Percentiles rank a stretch among this genome's conserved stretches.
phyloP scores from a whole-genome alignment of 768 basidiomycete species.

The Tricholomella constricta region DNA sequence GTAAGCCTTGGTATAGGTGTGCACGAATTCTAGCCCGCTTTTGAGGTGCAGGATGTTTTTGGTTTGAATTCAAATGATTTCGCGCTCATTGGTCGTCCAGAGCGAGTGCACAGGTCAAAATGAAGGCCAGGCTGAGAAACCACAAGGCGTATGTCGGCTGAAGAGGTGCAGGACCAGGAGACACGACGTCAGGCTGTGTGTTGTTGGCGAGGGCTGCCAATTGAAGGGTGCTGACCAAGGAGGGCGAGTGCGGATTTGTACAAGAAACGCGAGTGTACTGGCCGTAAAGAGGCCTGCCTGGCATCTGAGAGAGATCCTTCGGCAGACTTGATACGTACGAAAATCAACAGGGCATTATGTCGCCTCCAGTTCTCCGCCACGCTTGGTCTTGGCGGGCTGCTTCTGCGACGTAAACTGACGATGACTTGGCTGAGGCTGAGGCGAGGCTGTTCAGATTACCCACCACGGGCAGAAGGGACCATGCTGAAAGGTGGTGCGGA shows the following conservation, averaged over 20 bases:
- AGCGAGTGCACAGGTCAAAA: slow-evolving; percentile 40
- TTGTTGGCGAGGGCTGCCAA: slow-evolving; percentile 13
- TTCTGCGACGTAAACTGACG: slow-evolving; percentile 22
- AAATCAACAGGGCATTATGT: slow-evolving; percentile 19
- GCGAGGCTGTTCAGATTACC: slow-evolving; percentile 4
- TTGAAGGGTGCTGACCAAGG: slow-evolving; percentile 15
- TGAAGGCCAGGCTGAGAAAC: slow-evolving; percentile 47
- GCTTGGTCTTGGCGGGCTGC: slow-evolving; percentile 20
- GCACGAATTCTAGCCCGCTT: slow-evolving; percentile 42
- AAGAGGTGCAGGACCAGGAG: slow-evolving; percentile 14
- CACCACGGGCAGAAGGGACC: slow-evolving; percentile 6
- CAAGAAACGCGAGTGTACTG: slow-evolving; percentile 23
- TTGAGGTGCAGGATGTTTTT: slow-evolving; percentile 33
- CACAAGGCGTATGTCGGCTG: slow-evolving; percentile 32
- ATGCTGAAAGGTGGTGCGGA: slow-evolving; percentile 1
- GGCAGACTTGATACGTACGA: slow-evolving; percentile 13
- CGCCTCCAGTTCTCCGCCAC: slow-evolving; percentile 20
- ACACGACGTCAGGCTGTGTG: not conserved
- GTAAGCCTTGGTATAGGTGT: slow-evolving; percentile 41
- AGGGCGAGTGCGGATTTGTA: slow-evolving; percentile 17
- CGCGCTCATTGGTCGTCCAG: slow-evolving; percentile 51
- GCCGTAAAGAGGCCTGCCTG: slow-evolving; percentile 26
- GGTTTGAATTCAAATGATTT: slow-evolving; percentile 34
- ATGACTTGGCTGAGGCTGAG: slow-evolving; percentile 16
- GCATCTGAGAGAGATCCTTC: not conserved